These are phyloP conservation scores for Mentha longifolia DNA, from an alignment of 257 asterid species.

Conservation along the genomic window DNA sequence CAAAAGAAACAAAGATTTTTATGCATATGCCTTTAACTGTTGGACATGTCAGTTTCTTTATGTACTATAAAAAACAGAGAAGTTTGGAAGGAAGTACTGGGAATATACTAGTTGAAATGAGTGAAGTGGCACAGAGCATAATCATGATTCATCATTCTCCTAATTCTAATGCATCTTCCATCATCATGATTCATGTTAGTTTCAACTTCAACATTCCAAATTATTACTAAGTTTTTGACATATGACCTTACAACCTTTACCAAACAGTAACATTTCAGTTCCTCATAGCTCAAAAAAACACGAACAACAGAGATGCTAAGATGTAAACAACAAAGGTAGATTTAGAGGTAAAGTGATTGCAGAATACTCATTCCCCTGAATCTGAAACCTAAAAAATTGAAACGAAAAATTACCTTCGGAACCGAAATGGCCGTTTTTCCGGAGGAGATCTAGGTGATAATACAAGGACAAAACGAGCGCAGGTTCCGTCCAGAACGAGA, in stretches of 20 bases:
- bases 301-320: not conserved
- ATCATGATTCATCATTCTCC: not conserved
- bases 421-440: constrained; percentile 65
- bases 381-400: not conserved
- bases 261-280: not conserved
- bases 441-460: constrained; percentile 73
- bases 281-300: not conserved
- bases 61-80: not conserved
- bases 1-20: not conserved
- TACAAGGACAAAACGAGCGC: constrained; percentile 64
- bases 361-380: not conserved
- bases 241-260: not conserved
- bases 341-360: not conserved
- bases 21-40: not conserved
- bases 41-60: not conserved
- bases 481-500: constrained; percentile 81
- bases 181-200: not conserved
- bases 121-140: not conserved
- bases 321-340: not conserved
- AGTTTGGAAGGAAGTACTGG: not conserved
- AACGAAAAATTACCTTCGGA: constrained; percentile 40
- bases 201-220: not conserved
- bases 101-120: not conserved
- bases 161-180: not conserved
- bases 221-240: not conserved